phyloP scores from a whole-genome alignment of 805 yeast genomes.

The Candida bentonensis region DNA sequence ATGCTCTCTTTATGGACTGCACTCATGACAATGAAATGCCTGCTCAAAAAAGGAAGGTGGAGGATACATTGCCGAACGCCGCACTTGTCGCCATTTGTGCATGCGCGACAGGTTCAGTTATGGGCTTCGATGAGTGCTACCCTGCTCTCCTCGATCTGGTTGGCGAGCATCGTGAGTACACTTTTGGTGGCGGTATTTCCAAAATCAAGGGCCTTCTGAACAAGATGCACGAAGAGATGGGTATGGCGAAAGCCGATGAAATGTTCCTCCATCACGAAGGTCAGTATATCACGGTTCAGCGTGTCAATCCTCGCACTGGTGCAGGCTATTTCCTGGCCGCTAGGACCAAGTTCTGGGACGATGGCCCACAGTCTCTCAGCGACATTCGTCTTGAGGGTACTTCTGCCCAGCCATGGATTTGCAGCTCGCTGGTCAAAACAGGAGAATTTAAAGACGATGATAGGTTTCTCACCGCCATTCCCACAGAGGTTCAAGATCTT shows the following conservation, averaged over 20 bases:
- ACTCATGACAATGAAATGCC: conserved; percentile 94
- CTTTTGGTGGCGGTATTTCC: conserved; percentile 51
- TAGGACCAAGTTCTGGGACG: conserved; percentile 56
- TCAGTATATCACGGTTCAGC: conserved; percentile 79
- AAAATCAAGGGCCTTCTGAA: conserved; percentile 38
- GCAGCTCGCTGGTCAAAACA: conserved; percentile 37
- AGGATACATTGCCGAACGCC: conserved; percentile 89
- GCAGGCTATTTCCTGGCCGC: conserved; percentile 82
- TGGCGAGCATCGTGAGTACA: conserved; percentile 51
- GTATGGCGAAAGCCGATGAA: conserved; percentile 52
- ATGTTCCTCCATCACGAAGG: conserved; percentile 92
- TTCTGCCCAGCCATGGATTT: conserved; percentile 31
- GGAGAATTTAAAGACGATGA: conserved; percentile 20
- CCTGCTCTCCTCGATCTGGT: conserved; percentile 75
- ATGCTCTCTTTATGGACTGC: conserved; percentile 93
- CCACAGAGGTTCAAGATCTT: conserved; percentile 45
- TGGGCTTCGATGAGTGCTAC: conserved; percentile 88
- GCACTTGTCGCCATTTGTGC: conserved; percentile 88
- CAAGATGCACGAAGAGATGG: conserved; percentile 24
- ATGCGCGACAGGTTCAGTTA: conserved; percentile 86
- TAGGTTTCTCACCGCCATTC: conserved; percentile 40
- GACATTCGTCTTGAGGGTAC: conserved; percentile 22
- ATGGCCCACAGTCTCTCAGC: conserved; percentile 18
- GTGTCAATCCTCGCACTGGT: conserved; percentile 73
- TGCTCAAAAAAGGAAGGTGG: conserved; percentile 76